Evolutionary conservation across 805 yeast genomes (phyloP).

Genomic region (Schwanniomyces occidentalis): DNA sequence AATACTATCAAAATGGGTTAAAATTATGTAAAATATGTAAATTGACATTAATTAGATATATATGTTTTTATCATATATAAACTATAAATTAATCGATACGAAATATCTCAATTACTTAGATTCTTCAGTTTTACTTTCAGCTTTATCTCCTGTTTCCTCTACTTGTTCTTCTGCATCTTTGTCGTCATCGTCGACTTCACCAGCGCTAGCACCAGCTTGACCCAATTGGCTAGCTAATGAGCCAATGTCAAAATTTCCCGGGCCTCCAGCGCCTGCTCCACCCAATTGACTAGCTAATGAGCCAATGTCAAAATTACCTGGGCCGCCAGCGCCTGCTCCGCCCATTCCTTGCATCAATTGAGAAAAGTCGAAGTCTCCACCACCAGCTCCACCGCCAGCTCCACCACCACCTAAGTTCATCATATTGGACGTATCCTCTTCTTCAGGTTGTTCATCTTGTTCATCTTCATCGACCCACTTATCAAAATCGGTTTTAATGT

Average conservation of each 20-base stretch:
- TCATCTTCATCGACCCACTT: slow-evolving; percentile 99
- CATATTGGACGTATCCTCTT: slow-evolving; percentile 34
- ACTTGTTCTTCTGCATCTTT: slow-evolving; percentile 27
- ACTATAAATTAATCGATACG: neutral
- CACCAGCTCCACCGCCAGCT: slow-evolving; percentile 24
- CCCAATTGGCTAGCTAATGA: slow-evolving; percentile 46
- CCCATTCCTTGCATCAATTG: slow-evolving; percentile 34
- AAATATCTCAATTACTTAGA: slow-evolving; percentile 5
- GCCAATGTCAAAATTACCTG: slow-evolving; percentile 35
- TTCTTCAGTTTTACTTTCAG: no score
- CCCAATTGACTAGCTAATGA: slow-evolving; percentile 46
- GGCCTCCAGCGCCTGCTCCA: slow-evolving; percentile 38
- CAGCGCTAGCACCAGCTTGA: slow-evolving; percentile 28
- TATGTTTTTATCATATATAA: neutral
- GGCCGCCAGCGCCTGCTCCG: slow-evolving; percentile 43
- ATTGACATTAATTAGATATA: neutral
- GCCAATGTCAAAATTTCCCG: slow-evolving; percentile 34
- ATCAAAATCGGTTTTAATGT: slow-evolving; percentile 91
- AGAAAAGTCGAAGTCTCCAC: slow-evolving; percentile 27
- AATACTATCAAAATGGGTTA: slow-evolving; percentile 15
- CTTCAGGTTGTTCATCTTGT: slow-evolving; percentile 70
- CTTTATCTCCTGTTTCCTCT: slow-evolving; percentile 20
- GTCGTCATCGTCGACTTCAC: slow-evolving; percentile 18
- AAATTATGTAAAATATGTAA: no score
- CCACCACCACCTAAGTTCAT: slow-evolving; percentile 25